Conservation (phyloP, 2,329 filamentous ascomycete genomes). For the Diaporthe eres region DNA sequence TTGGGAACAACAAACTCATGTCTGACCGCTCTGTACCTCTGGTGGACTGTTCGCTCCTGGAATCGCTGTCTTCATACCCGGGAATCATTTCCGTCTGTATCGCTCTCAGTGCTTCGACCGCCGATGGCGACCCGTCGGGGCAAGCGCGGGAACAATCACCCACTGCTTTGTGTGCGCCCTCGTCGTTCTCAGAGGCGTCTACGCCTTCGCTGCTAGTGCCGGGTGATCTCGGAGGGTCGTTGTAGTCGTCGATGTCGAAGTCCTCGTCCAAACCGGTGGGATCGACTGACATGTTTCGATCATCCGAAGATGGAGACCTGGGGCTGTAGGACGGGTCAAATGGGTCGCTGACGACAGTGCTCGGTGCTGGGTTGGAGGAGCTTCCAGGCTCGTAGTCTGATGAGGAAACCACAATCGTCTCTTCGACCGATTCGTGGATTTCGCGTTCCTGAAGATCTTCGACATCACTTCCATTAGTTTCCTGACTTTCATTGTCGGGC, state of each 20-base stretch:
- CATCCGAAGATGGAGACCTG: background rate
- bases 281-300: background rate
- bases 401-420: background rate
- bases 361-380: background rate
- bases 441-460: accelerated
- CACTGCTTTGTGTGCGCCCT: accelerated
- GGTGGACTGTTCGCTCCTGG: background rate
- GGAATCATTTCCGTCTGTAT: background rate
- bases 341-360: background rate
- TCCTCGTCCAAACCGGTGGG: background rate
- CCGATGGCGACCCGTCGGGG: background rate
- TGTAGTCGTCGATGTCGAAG: conserved; percentile 2
- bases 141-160: too few species aligned
- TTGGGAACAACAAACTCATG: background rate
- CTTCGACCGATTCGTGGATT: background rate
- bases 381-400: background rate
- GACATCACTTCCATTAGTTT: background rate
- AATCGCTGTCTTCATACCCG: background rate
- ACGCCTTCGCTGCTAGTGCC: background rate
- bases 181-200: too few species aligned
- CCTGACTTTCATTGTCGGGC: background rate
- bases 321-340: background rate
- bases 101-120: background rate
- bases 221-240: background rate
- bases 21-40: background rate